phyloP scores from a whole-genome alignment of 345 rosid species.

The Leavenworthia alabamica region DNA sequence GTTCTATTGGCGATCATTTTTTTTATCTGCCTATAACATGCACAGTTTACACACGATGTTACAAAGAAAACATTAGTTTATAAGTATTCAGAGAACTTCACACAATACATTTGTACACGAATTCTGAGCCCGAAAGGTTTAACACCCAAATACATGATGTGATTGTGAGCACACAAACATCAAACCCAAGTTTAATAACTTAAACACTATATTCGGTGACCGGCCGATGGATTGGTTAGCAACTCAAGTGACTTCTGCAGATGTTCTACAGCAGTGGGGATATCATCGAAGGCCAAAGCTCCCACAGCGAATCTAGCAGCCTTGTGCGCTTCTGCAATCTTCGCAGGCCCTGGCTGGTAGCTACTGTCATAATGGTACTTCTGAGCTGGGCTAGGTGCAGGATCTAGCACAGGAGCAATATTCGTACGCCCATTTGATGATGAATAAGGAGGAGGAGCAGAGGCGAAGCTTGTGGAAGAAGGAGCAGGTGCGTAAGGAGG shows the following conservation, averaged over 20 bases:
- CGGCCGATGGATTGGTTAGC: slow-evolving; percentile 35
- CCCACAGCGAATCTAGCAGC: slow-evolving; percentile 98
- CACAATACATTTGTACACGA: slow-evolving; percentile 17
- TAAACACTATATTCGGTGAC: slow-evolving; percentile 20
- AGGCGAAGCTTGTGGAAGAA: slow-evolving; percentile 43
- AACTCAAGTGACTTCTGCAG: slow-evolving; percentile 77
- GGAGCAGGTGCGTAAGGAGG: slow-evolving; percentile 42
- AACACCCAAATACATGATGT: not conserved
- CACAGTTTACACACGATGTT: not conserved
- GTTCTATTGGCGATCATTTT: not conserved
- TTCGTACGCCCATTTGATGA: slow-evolving; percentile 36
- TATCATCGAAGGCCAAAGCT: slow-evolving; percentile 92
- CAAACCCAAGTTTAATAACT: slow-evolving; percentile 8
- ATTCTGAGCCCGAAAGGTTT: not conserved
- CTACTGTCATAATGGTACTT: slow-evolving; percentile 65
- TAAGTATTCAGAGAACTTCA: not conserved
- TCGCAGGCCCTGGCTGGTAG: slow-evolving; percentile 85
- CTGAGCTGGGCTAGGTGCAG: slow-evolving; percentile 37
- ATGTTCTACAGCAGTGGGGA: slow-evolving; percentile 74
- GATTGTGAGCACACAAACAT: not conserved
- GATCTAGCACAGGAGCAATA: slow-evolving; percentile 39
- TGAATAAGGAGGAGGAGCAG: slow-evolving; percentile 39
- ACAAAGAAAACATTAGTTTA: not conserved
- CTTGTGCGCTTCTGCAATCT: slow-evolving; percentile 86
- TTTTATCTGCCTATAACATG: too few species aligned